Evolutionary conservation across 1,284 basidiomycete species (phyloP).

Genomic region (Mycena sp.): DNA sequence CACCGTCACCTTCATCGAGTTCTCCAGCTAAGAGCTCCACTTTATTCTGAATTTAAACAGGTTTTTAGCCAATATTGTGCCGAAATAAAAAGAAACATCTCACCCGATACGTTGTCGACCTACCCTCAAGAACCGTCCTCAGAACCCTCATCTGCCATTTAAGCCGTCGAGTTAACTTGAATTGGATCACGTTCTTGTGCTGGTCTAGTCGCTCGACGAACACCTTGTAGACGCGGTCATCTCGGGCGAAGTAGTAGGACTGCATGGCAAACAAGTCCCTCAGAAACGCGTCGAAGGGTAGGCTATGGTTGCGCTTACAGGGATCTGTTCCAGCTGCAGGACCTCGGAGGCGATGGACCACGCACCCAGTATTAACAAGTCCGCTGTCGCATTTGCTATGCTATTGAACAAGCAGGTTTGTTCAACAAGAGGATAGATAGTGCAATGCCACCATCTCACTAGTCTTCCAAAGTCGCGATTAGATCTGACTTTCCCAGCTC

Average conservation of each 20-base stretch:
- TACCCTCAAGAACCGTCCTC: slow-evolving; percentile 68
- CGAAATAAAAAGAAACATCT: slow-evolving; percentile 35
- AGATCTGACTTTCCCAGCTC: slow-evolving; percentile 79
- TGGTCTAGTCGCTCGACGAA: slow-evolving; percentile 69
- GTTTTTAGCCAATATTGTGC: slow-evolving; percentile 24
- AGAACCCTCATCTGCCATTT: slow-evolving; percentile 79
- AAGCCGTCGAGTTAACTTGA: slow-evolving; percentile 60
- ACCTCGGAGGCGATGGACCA: slow-evolving; percentile 69
- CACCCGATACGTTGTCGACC: slow-evolving; percentile 70
- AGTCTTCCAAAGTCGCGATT: slow-evolving; percentile 84
- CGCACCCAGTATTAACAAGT: slow-evolving; percentile 65
- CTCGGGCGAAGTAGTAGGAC: slow-evolving; percentile 84
- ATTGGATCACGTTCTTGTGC: slow-evolving; percentile 60
- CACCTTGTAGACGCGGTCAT: slow-evolving; percentile 79
- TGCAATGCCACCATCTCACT: slow-evolving; percentile 59
- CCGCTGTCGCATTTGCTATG: slow-evolving; percentile 79
- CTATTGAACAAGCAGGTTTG: slow-evolving; percentile 46
- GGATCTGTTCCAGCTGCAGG: slow-evolving; percentile 66
- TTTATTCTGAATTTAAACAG: slow-evolving; percentile 65
- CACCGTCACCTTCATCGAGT: slow-evolving; percentile 68
- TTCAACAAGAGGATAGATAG: background rate
- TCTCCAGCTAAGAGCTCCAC: slow-evolving; percentile 66
- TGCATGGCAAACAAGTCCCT: slow-evolving; percentile 38
- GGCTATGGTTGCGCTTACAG: slow-evolving; percentile 52
- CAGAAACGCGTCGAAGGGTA: background rate